These are phyloP conservation scores for Leccinum aurantiacum DNA, from an alignment of 768 basidiomycete genomes.

Conservation along the genomic window DNA sequence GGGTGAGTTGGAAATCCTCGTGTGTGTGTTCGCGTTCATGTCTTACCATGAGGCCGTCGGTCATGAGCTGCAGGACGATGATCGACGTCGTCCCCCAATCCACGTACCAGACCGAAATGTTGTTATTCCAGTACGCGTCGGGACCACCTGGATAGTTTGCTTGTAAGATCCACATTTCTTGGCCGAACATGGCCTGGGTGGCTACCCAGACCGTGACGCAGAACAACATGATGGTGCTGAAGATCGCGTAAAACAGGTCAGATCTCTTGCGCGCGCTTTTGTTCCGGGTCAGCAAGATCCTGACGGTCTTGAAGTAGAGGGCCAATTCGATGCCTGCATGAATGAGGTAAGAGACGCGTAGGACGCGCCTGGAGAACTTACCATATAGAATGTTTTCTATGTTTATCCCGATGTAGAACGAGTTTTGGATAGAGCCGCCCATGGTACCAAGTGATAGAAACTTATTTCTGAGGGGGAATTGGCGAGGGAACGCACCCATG, in stretches of 20 bases:
- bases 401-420: slow-evolving; percentile 16
- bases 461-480: neutral
- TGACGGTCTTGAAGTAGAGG: slow-evolving; percentile 28
- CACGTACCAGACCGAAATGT: slow-evolving; percentile 29
- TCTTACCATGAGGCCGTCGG: slow-evolving; percentile 32
- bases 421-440: slow-evolving; percentile 10
- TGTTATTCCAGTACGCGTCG: slow-evolving; percentile 28
- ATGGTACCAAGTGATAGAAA: neutral
- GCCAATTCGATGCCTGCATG: slow-evolving; percentile 23
- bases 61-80: slow-evolving; percentile 35
- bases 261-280: slow-evolving; percentile 6
- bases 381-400: slow-evolving; percentile 26
- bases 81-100: slow-evolving; percentile 27
- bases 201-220: slow-evolving; percentile 32
- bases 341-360: neutral
- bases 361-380: slow-evolving; percentile 3
- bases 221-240: slow-evolving; percentile 28
- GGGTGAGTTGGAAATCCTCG: slow-evolving; percentile 1
- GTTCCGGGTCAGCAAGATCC: slow-evolving; percentile 3
- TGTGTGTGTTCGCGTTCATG: neutral
- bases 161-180: slow-evolving; percentile 39
- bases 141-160: slow-evolving; percentile 37
- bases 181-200: slow-evolving; percentile 21
- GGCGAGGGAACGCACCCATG: neutral
- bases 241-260: slow-evolving; percentile 22